These are phyloP conservation scores for Myxozyma mucilagina DNA, from an alignment of 805 yeast genomes.

Conservation along the genomic window DNA sequence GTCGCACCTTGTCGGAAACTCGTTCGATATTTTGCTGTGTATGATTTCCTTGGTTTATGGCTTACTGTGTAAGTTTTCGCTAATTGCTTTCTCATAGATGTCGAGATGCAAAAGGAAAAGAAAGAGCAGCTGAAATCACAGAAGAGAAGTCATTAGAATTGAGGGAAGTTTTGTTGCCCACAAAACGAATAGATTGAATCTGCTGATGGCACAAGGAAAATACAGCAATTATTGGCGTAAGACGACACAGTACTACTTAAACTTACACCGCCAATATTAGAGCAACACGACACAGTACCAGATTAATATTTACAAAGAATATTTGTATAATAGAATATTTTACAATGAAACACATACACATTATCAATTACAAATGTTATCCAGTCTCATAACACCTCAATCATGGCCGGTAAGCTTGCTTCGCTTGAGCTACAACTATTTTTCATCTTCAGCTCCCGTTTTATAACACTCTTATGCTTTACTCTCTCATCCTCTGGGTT, in stretches of 20 bases:
- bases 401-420: conserved; percentile 5
- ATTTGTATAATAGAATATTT: neutral
- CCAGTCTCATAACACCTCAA: neutral
- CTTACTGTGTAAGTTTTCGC: neutral
- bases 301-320: too few relatives aligned
- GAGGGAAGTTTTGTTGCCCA: neutral
- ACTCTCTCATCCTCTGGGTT: conserved; percentile 79
- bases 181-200: neutral
- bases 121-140: conserved; percentile 4
- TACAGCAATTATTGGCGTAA: too few relatives aligned
- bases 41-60: neutral
- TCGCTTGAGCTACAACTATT: neutral
- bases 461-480: conserved; percentile 25
- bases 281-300: neutral
- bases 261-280: neutral
- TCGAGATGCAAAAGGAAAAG: neutral
- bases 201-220: too few relatives aligned
- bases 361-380: neutral
- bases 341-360: neutral
- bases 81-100: neutral
- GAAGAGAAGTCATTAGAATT: neutral
- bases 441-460: conserved; percentile 2
- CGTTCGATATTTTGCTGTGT: conserved; percentile 21
- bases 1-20: conserved; percentile 5
- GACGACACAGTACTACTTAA: too few relatives aligned